A percentile compares a stretch with the other conserved stretches of the same genome.
Conservation (phyloP, 129 eudicot genomes). For the sunflower (Helianthus annuus) region HanXRQr2.0-SUNRISE NC_035433.2:6963293-6963792, state of each 20-base stretch:
- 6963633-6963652: conserved; percentile 17
- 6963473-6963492: background rate
- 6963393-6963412: too few relatives aligned
- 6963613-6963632: conserved; percentile 17
- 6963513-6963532: conserved; percentile 20
- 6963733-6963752: too few relatives aligned
- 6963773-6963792: too few relatives aligned
- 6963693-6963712: background rate
- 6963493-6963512: conserved; percentile 11
- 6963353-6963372: too few relatives aligned
- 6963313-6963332: too few relatives aligned
- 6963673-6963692: background rate
- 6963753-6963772: too few relatives aligned
- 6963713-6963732: background rate
- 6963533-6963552: conserved; percentile 17
- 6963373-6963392: too few relatives aligned
- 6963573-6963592: conserved; percentile 32
- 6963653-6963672: conserved; percentile 1
- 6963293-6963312: too few relatives aligned
- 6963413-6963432: too few relatives aligned
- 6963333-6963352: too few relatives aligned
- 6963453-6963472: background rate
- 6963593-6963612: conserved; percentile 22
- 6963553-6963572: conserved; percentile 7
- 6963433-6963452: too few relatives aligned